These are phyloP conservation scores for Ceratobasidium sp. DNA, from an alignment of 1,284 basidiomycete species.

Conservation along the genomic window DNA sequence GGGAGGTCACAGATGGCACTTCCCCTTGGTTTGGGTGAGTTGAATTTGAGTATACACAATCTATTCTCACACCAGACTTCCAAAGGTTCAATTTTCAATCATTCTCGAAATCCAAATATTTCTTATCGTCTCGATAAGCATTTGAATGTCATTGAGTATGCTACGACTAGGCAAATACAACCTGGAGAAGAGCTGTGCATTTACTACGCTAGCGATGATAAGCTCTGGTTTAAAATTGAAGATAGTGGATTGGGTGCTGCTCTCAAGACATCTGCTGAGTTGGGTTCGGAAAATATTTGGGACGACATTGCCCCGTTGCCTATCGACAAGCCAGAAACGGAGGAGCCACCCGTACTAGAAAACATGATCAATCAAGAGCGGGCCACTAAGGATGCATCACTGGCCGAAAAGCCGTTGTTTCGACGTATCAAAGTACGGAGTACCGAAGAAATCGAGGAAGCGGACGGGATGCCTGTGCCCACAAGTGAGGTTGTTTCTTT, in stretches of 20 bases:
- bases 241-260: neutral
- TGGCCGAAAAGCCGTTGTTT: conserved; percentile 44
- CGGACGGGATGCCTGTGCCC: conserved; percentile 46
- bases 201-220: conserved; percentile 66
- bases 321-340: neutral
- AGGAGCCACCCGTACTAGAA: conserved; percentile 7
- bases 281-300: neutral
- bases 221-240: conserved; percentile 61
- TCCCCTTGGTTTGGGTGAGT: conserved; percentile 81
- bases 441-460: conserved; percentile 49
- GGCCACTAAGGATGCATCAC: neutral
- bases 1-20: conserved; percentile 73
- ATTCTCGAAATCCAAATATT: conserved; percentile 74
- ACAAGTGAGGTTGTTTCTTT: conserved; percentile 34
- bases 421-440: conserved; percentile 49
- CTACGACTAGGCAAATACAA: conserved; percentile 61
- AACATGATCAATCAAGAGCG: too few relatives aligned
- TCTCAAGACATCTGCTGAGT: neutral
- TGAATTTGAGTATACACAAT: conserved; percentile 2
- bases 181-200: conserved; percentile 80
- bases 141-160: conserved; percentile 72
- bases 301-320: neutral
- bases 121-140: conserved; percentile 61
- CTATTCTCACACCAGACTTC: neutral
- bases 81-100: conserved; percentile 82